These are phyloP conservation scores for Saccharomyces hybrid DNA, from an alignment of 1,139 yeast species.

Conservation along the genomic window DNA sequence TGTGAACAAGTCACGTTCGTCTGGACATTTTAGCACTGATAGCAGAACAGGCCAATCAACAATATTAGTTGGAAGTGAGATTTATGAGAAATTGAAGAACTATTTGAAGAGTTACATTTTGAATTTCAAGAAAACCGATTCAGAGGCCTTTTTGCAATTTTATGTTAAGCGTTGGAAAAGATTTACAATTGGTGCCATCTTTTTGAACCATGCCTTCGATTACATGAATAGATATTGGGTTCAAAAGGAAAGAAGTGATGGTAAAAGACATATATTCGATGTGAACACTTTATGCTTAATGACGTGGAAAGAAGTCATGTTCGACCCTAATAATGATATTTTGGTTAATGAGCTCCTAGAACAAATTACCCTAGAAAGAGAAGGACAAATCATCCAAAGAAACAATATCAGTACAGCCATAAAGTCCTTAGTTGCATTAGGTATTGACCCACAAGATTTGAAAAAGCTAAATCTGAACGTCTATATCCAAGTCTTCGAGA, in stretches of 20 bases:
- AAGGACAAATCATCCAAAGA: constrained; percentile 68
- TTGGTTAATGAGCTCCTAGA: constrained; percentile 67
- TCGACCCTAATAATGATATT: constrained; percentile 51
- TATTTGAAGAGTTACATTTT: constrained; percentile 59
- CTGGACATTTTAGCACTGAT: constrained; percentile 34
- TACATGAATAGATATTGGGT: constrained; percentile 98
- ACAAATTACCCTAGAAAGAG: constrained; percentile 70
- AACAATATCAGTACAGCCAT: constrained; percentile 65
- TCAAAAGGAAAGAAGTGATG: constrained; percentile 90
- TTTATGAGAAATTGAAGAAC: constrained; percentile 61
- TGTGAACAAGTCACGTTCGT: constrained; percentile 63
- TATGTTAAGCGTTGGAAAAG: constrained; percentile 87
- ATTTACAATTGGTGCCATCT: constrained; percentile 84
- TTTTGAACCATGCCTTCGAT: constrained; percentile 87
- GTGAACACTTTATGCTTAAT: constrained; percentile 80
- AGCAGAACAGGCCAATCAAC: constrained; percentile 32
- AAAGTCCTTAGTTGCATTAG: constrained; percentile 71
- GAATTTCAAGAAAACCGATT: constrained; percentile 39
- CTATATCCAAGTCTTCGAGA: constrained; percentile 73
- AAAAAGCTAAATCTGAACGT: constrained; percentile 78
- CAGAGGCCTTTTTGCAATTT: constrained; percentile 70
- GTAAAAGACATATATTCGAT: constrained; percentile 84
- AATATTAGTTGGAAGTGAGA: constrained; percentile 72
- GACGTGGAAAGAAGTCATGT: constrained; percentile 83
- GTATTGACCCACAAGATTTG: constrained; percentile 72